Evolutionary conservation across 148 eudicot genomes (phyloP).

Genomic region (Limonium bicolor): DNA sequence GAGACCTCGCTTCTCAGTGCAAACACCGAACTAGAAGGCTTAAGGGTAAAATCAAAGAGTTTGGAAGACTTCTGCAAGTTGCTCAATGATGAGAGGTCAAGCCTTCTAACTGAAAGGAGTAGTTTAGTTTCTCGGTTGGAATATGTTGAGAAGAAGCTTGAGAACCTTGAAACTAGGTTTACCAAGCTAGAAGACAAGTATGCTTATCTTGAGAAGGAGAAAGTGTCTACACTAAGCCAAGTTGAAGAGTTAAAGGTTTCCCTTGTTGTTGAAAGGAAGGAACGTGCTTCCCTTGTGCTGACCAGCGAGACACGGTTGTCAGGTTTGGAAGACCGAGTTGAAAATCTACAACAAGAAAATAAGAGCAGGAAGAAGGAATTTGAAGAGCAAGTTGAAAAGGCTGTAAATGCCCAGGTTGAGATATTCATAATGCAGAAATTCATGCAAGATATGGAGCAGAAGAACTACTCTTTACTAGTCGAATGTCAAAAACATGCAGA

Average conservation of each 20-base stretch:
- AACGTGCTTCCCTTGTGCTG: conserved; percentile 21
- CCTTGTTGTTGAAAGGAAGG: conserved; percentile 56
- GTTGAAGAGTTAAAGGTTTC: conserved; percentile 45
- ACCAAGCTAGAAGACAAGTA: conserved; percentile 52
- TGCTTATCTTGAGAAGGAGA: conserved; percentile 51
- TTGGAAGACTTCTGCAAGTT: conserved; percentile 59
- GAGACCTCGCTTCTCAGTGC: conserved; percentile 62
- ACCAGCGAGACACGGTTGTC: conserved; percentile 43
- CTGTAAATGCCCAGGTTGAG: conserved; percentile 78
- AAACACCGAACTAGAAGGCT: conserved; percentile 59
- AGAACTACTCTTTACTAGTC: conserved; percentile 36
- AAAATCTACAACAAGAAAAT: conserved; percentile 51
- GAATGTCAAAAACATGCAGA: conserved; percentile 73
- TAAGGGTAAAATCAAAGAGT: conserved; percentile 68
- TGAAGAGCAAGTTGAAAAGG: conserved; percentile 82
- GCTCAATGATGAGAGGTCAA: conserved; percentile 46
- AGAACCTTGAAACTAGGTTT: conserved; percentile 53
- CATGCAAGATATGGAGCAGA: conserved; percentile 79
- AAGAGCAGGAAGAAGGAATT: conserved; percentile 47
- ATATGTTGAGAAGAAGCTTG: conserved; percentile 52
- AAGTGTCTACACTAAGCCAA: conserved; percentile 35
- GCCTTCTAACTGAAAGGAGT: conserved; percentile 51
- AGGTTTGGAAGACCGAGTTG: conserved; percentile 50
- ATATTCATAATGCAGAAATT: conserved; percentile 72
- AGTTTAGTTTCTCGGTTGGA: conserved; percentile 43